Conservation (phyloP, 2,329 filamentous ascomycete species). For the Neofusicoccum ribis region DNA sequence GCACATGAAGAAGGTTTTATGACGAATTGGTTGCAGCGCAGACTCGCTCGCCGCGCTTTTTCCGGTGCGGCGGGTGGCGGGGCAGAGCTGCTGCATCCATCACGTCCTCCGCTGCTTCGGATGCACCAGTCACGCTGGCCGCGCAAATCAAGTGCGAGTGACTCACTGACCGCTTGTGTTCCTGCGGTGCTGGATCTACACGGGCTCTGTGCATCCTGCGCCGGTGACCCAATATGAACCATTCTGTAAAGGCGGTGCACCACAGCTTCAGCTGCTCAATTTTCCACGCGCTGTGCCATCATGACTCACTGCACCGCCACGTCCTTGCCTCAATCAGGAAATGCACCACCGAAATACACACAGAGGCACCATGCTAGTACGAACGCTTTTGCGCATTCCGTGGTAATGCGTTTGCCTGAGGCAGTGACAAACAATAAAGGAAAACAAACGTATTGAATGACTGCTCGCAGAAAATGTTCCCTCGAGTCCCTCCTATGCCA, state of each 20-base stretch:
- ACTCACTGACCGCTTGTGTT: background rate
- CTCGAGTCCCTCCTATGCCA: constrained; percentile 3
- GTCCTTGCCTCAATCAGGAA: too few relatives aligned
- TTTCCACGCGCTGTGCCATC: background rate
- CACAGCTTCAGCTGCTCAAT: background rate
- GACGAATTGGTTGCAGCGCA: too few relatives aligned
- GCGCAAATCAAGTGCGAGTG: background rate
- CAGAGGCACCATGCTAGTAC: too few relatives aligned
- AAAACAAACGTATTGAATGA: background rate
- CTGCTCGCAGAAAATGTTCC: background rate
- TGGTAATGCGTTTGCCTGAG: background rate
- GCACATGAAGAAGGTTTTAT: background rate
- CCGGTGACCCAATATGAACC: background rate
- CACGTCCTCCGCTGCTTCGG: too few relatives aligned
- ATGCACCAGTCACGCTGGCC: too few relatives aligned
- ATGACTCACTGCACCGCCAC: background rate
- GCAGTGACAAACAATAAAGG: background rate
- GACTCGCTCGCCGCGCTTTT: too few relatives aligned
- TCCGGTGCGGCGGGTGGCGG: too few relatives aligned
- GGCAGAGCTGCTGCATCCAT: too few relatives aligned
- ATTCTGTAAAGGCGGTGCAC: background rate
- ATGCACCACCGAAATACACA: too few relatives aligned
- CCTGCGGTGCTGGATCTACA: background rate
- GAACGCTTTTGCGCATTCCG: too few relatives aligned
- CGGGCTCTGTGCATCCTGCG: background rate